Conservation (phyloP, 1,284 basidiomycete genomes). For the Schizopora paradoxa region DNA sequence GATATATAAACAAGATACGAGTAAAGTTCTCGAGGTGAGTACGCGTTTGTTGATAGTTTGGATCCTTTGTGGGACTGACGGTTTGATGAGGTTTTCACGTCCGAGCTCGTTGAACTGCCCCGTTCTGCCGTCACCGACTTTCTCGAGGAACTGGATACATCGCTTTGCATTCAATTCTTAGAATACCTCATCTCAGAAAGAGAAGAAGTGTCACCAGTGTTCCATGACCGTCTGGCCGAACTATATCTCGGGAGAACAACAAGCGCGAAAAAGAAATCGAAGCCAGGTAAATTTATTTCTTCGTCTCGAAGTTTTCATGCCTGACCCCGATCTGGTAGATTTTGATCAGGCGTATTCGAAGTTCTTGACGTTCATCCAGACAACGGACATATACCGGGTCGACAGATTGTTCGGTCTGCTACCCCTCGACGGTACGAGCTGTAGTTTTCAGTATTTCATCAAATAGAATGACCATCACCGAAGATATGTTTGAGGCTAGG, state of each 20-base stretch:
- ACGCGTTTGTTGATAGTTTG: too few species aligned
- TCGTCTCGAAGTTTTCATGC: background rate
- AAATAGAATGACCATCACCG: slow-evolving; percentile 8
- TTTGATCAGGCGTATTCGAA: slow-evolving; percentile 54
- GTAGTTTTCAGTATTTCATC: background rate
- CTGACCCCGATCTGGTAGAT: slow-evolving; percentile 30
- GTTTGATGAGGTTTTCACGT: slow-evolving; percentile 96
- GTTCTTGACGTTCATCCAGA: slow-evolving; percentile 73
- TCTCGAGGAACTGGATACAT: slow-evolving; percentile 65
- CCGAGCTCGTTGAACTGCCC: slow-evolving; percentile 90
- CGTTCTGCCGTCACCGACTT: slow-evolving; percentile 69
- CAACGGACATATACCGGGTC: slow-evolving; percentile 67
- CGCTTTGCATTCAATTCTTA: slow-evolving; percentile 76
- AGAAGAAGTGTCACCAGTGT: slow-evolving; percentile 59
- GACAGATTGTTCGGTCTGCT: slow-evolving; percentile 77
- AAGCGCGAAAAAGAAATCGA: slow-evolving; percentile 46
- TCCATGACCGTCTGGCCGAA: slow-evolving; percentile 87
- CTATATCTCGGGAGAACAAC: slow-evolving; percentile 72
- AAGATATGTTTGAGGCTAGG: slow-evolving; percentile 81
- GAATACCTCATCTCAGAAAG: slow-evolving; percentile 79
- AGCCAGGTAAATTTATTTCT: slow-evolving; percentile 41
- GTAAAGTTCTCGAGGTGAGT: slow-evolving; percentile 72
- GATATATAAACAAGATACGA: slow-evolving; percentile 73
- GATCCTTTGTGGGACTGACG: background rate
- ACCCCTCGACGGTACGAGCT: slow-evolving; percentile 61